A percentile compares a stretch with the other conserved stretches of the same genome.
phyloP scores from a whole-genome alignment of 805 yeast species.

The Yarrowia phangngaensis region DNA sequence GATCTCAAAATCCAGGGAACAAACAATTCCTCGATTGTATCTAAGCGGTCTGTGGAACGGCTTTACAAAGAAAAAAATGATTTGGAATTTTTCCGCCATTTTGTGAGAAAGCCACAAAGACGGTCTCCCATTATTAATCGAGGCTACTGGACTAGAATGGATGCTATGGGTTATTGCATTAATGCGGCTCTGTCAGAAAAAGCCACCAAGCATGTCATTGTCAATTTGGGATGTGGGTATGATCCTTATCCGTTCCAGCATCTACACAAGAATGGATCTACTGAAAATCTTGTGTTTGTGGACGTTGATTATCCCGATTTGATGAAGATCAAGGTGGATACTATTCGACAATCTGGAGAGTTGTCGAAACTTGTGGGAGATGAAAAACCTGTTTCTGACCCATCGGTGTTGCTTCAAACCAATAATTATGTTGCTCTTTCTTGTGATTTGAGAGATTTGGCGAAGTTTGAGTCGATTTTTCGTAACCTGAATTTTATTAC shows the following conservation, averaged over 20 bases:
- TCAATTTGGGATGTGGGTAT: slow-evolving; percentile 79
- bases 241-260: slow-evolving; percentile 58
- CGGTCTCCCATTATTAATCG: slow-evolving; percentile 77
- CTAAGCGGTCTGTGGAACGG: slow-evolving; percentile 74
- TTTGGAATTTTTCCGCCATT: slow-evolving; percentile 54
- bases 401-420: slow-evolving; percentile 38
- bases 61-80: slow-evolving; percentile 40
- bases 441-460: slow-evolving; percentile 58
- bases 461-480: slow-evolving; percentile 33
- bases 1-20: slow-evolving; percentile 62
- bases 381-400: slow-evolving; percentile 34
- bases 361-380: slow-evolving; percentile 47
- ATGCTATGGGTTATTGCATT: slow-evolving; percentile 56
- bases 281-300: slow-evolving; percentile 48
- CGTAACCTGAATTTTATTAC: slow-evolving; percentile 10
- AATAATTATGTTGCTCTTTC: slow-evolving; percentile 55
- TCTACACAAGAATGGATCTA: slow-evolving; percentile 37
- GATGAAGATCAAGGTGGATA: slow-evolving; percentile 51
- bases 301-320: slow-evolving; percentile 77
- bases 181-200: slow-evolving; percentile 45
- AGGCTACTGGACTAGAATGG: slow-evolving; percentile 80
- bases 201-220: slow-evolving; percentile 42
- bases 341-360: slow-evolving; percentile 50
- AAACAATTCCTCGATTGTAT: slow-evolving; percentile 76
- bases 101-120: slow-evolving; percentile 62